A percentile compares a stretch with the other conserved stretches of the same genome.
These are phyloP conservation scores for Kodamaea kaohsiungensis DNA, from an alignment of 805 yeast genomes.

Conservation along the genomic window DNA sequence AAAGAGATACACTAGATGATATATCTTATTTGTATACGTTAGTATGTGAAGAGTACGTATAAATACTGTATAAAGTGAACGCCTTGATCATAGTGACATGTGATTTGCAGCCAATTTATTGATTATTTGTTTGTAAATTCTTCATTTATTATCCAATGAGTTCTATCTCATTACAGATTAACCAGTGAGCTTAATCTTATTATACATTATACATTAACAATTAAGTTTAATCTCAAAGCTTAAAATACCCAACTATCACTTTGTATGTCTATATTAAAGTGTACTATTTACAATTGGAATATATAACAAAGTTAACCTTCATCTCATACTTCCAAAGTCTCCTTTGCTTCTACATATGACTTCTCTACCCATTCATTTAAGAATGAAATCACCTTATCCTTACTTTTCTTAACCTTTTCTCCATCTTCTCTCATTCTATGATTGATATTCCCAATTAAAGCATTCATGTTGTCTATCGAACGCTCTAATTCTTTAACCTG, in stretches of 20 bases:
- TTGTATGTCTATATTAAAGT: neutral
- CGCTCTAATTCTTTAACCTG: constrained; percentile 5
- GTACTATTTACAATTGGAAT: too few species aligned
- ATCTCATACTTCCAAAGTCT: neutral
- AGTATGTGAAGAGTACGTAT: neutral
- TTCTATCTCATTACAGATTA: too few species aligned
- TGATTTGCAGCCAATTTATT: neutral
- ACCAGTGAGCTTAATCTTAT: too few species aligned
- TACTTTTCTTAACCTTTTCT: constrained; percentile 23
- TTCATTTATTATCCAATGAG: too few species aligned
- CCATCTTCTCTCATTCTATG: constrained; percentile 34
- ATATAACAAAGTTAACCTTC: too few species aligned
- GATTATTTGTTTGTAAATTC: too few species aligned
- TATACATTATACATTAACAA: too few species aligned
- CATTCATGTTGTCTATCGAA: constrained; percentile 8
- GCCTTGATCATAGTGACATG: neutral
- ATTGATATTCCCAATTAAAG: constrained; percentile 33
- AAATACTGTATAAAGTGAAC: neutral
- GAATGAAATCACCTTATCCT: constrained; percentile 23
- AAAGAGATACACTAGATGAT: too few species aligned
- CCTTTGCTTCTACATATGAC: too few species aligned
- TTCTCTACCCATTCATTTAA: constrained; percentile 28
- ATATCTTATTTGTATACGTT: too few species aligned
- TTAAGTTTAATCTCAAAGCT: too few species aligned
- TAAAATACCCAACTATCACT: too few species aligned